phyloP scores from a whole-genome alignment of 495 filamentous ascomycete genomes.

The Lentithecium fluviatile region DNA sequence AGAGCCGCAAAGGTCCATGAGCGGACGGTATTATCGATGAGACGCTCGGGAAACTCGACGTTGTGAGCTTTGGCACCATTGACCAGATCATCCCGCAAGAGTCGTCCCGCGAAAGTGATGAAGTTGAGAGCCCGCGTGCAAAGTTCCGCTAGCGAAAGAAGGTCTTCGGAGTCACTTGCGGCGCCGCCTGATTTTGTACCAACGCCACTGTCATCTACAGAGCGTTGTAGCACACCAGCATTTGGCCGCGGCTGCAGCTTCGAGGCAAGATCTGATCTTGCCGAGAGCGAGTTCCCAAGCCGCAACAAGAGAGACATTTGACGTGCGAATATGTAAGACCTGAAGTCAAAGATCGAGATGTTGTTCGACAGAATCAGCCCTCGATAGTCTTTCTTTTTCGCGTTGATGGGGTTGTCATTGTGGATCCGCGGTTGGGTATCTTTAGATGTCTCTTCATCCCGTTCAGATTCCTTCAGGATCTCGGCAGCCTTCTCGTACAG shows the following conservation, averaged over 20 bases:
- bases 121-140: slow-evolving; percentile 77
- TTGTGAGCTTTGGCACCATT: slow-evolving; percentile 34
- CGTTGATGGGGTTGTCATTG: slow-evolving; percentile 68
- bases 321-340: slow-evolving; percentile 87
- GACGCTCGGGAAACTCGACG: slow-evolving; percentile 40
- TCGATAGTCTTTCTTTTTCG: slow-evolving; percentile 77
- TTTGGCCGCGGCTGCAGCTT: slow-evolving; percentile 27
- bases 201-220: slow-evolving; percentile 26
- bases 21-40: slow-evolving; percentile 77
- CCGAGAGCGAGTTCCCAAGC: slow-evolving; percentile 61
- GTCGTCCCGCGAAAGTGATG: slow-evolving; percentile 70
- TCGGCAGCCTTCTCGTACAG: slow-evolving; percentile 55
- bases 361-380: slow-evolving; percentile 93
- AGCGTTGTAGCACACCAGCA: slow-evolving; percentile 13
- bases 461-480: slow-evolving; percentile 28
- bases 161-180: slow-evolving; percentile 65
- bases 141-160: slow-evolving; percentile 74
- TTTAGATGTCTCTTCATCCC: slow-evolving; percentile 43
- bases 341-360: slow-evolving; percentile 96
- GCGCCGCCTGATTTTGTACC: slow-evolving; percentile 19
- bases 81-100: slow-evolving; percentile 72
- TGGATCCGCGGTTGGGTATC: slow-evolving; percentile 63
- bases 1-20: slow-evolving; percentile 82
- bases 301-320: slow-evolving; percentile 82
- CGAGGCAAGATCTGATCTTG: slow-evolving; percentile 28